Percentiles rank a stretch among this genome's conserved stretches.
These are phyloP conservation scores for Chrysophaeum taylorii DNA, from an alignment of 352 stramenopile species.

Conservation along the genomic window DNA sequence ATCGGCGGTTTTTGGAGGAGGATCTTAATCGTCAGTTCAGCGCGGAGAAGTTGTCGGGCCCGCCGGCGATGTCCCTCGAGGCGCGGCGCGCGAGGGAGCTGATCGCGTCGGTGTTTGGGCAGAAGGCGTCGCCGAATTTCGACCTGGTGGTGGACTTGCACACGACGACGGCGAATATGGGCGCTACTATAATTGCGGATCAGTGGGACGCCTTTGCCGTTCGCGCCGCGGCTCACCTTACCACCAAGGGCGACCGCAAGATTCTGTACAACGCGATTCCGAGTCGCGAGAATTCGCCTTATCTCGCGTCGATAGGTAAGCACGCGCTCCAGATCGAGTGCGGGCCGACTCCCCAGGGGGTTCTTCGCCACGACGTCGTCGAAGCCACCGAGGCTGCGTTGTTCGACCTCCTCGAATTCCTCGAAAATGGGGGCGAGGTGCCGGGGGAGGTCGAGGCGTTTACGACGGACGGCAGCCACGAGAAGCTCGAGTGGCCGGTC, in stretches of 20 bases:
- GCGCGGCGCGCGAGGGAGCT: constrained; percentile 39
- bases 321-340: constrained; percentile 51
- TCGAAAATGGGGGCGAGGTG: constrained; percentile 33
- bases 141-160: constrained; percentile 51
- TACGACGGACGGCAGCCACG: constrained; percentile 30
- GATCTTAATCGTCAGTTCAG: constrained; percentile 56
- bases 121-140: constrained; percentile 28
- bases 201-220: constrained; percentile 42
- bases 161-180: constrained; percentile 51
- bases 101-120: constrained; percentile 42
- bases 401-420: constrained; percentile 30
- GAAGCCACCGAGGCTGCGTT: constrained; percentile 41
- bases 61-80: constrained; percentile 27
- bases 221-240: constrained; percentile 28
- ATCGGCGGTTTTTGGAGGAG: constrained; percentile 46
- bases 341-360: constrained; percentile 46
- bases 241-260: constrained; percentile 14
- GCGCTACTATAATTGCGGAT: constrained; percentile 44
- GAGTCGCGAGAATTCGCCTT: constrained; percentile 35
- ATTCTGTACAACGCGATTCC: constrained; percentile 39
- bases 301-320: constrained; percentile 38
- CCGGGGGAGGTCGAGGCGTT: constrained; percentile 43
- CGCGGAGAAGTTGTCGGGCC: constrained; percentile 26
- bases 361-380: constrained; percentile 45
- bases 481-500: constrained; percentile 35